Evolutionary conservation across 495 filamentous ascomycete genomes (phyloP).

Genomic region (Cryomyces antarcticus): DNA sequence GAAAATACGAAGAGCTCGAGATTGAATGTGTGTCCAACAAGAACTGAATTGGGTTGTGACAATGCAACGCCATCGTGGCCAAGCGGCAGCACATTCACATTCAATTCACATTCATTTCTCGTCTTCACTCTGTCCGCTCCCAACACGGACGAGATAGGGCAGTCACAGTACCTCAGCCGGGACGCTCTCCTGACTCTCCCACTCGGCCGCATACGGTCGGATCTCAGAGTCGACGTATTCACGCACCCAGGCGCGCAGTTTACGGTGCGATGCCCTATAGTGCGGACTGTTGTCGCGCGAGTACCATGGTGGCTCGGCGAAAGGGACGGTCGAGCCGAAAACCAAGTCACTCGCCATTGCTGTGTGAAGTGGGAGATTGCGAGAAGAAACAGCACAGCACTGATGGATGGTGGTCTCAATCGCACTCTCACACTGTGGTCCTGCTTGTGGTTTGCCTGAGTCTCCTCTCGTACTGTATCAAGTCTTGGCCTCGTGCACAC

Average conservation of each 20-base stretch:
- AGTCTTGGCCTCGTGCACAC: too few species aligned
- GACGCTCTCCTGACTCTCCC: slow-evolving; percentile 27
- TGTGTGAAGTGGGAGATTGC: too few species aligned
- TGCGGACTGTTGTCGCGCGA: slow-evolving; percentile 13
- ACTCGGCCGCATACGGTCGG: slow-evolving; percentile 25
- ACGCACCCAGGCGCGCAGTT: slow-evolving; percentile 25
- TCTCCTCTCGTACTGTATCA: too few species aligned
- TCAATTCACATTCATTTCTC: slow-evolving; percentile 6
- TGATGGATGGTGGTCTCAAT: too few species aligned
- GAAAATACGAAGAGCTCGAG: too few species aligned
- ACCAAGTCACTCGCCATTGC: too few species aligned
- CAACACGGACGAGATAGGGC: too few species aligned
- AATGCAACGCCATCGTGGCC: background rate
- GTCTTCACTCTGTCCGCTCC: slow-evolving; percentile 10
- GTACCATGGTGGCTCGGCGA: slow-evolving; percentile 1
- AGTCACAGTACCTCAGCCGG: slow-evolving; percentile 15
- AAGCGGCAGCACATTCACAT: too few species aligned
- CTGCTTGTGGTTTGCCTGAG: too few species aligned
- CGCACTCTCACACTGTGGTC: too few species aligned
- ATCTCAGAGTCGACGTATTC: slow-evolving; percentile 26
- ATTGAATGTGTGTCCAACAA: background rate
- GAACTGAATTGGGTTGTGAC: slow-evolving; percentile 2
- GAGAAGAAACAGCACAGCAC: too few species aligned
- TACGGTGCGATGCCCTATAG: slow-evolving; percentile 27
- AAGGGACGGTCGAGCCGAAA: background rate